Base-by-base conservation (phyloP, 1,284 basidiomycete genomes). In the Heterobasidion irregulare region DNA sequence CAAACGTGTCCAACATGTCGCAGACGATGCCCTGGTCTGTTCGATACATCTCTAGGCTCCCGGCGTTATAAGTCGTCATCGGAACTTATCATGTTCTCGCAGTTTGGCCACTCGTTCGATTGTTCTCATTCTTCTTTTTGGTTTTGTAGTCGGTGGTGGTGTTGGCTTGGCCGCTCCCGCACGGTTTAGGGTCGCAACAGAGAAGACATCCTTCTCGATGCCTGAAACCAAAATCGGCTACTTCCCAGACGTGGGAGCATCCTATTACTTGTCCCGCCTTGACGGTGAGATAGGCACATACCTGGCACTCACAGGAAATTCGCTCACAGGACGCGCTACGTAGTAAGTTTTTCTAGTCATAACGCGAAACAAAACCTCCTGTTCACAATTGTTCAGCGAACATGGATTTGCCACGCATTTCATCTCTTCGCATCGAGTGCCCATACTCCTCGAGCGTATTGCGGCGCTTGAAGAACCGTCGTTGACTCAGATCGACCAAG, bases 231-330 rank as follows among this genome's bases (percentile, higher is more conserved):
- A 91, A 67, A 95, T 96, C 61, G 94, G 91, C 45, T 90, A 88
- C 64, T 86, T 77, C 63, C 94, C 93, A 34, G 93, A 96, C 70
- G 96, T 99, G 51, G 97, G 97, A 41, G 90, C 89, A 46, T 94
- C 84, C 62, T 90, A 88, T 72, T 94, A 94, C 72, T 76, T 99
- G 53, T 86, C 94, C 33, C 82, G 88, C 62, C 73, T 99, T 55
- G 97, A 99, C 67, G 97, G 97, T 13, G 78, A 91, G 61, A 69
- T 98, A 54, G 97, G 97, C 45, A 89, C 92, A 16, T 99, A 97
- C 75, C 82, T 99, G 55, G 92, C 86, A n/a, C 72, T 99, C 63
- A 98, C 96, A 5, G 86, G 89, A 12, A 80, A 85, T 57, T 77
- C 75, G 5, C 60, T 97, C 54, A 75, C 68, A 56, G 94, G 94